Evolutionary conservation across 805 yeast genomes (phyloP).

Genomic region (Jamesozyma hellenica): DNA sequence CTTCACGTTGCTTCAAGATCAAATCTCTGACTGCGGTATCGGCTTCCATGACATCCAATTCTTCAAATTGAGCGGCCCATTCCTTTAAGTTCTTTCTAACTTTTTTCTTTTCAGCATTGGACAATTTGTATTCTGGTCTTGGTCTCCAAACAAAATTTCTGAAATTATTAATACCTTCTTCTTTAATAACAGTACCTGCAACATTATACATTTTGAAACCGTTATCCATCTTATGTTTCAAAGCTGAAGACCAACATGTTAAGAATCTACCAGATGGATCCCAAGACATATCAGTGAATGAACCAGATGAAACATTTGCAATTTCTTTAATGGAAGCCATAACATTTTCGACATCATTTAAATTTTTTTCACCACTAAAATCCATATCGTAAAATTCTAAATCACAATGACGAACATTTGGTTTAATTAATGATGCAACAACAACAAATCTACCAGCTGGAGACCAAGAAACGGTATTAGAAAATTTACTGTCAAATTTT

Average conservation of each 20-base stretch:
- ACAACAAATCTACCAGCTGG: slow-evolving; percentile 85
- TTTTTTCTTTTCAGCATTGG: slow-evolving; percentile 74
- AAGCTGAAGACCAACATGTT: slow-evolving; percentile 76
- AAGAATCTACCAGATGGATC: slow-evolving; percentile 92
- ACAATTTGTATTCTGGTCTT: slow-evolving; percentile 72
- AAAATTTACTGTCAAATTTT: slow-evolving; percentile 47
- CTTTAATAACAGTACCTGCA: slow-evolving; percentile 66
- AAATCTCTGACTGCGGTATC: slow-evolving; percentile 84
- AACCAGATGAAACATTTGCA: slow-evolving; percentile 54
- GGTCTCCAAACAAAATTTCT: slow-evolving; percentile 95
- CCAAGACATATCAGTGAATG: slow-evolving; percentile 82
- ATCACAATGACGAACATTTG: slow-evolving; percentile 45
- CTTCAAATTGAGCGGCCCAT: slow-evolving; percentile 88
- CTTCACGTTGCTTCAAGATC: slow-evolving; percentile 70
- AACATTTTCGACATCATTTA: slow-evolving; percentile 34
- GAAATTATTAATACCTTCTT: slow-evolving; percentile 72
- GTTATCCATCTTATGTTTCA: slow-evolving; percentile 78
- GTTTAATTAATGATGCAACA: slow-evolving; percentile 38
- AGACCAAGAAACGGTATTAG: slow-evolving; percentile 74
- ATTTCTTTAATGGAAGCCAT: slow-evolving; percentile 52
- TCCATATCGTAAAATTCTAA: slow-evolving; percentile 81
- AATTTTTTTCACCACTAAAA: slow-evolving; percentile 55
- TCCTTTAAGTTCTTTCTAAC: slow-evolving; percentile 82
- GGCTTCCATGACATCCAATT: slow-evolving; percentile 91
- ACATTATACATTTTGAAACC: slow-evolving; percentile 84